Conservation (phyloP, 2,329 filamentous ascomycete genomes). For the Chaetomiaceae sp. region DNA sequence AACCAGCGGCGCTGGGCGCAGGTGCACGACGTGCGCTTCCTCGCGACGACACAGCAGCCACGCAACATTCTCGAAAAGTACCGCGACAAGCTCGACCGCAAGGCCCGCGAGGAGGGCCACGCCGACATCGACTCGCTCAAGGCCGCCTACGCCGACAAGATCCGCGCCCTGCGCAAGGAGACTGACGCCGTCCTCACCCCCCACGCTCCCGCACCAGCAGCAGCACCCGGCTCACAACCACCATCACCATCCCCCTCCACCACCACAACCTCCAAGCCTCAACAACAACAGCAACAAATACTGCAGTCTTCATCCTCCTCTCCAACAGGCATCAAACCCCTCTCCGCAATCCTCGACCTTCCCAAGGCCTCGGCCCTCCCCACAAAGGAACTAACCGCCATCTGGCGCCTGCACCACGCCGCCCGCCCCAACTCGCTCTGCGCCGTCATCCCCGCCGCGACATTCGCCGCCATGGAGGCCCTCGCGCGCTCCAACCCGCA, state of each 20-base stretch:
- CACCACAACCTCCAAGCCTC: slow-evolving; percentile 12
- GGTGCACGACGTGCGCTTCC: slow-evolving; percentile 86
- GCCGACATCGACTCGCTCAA: slow-evolving; percentile 71
- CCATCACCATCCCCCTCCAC: slow-evolving; percentile 16
- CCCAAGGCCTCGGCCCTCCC: slow-evolving; percentile 70
- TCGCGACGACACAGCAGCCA: slow-evolving; percentile 70
- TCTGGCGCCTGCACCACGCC: slow-evolving; percentile 89
- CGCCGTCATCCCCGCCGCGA: slow-evolving; percentile 69
- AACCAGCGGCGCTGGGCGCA: slow-evolving; percentile 82
- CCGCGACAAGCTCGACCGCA: slow-evolving; percentile 74
- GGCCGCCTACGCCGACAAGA: slow-evolving; percentile 80
- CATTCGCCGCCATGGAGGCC: slow-evolving; percentile 68
- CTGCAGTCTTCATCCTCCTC: slow-evolving; percentile 24
- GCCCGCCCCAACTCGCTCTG: slow-evolving; percentile 70
- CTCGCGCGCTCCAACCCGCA: slow-evolving; percentile 73
- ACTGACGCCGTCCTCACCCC: slow-evolving; percentile 50
- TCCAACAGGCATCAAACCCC: slow-evolving; percentile 39
- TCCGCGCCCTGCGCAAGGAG: slow-evolving; percentile 64
- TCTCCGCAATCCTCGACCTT: slow-evolving; percentile 64
- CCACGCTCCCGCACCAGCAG: slow-evolving; percentile 14
- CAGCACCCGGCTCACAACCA: slow-evolving; percentile 11
- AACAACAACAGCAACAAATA: slow-evolving; percentile 9
- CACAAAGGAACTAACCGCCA: slow-evolving; percentile 72
- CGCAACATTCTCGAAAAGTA: slow-evolving; percentile 77
- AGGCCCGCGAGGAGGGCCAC: slow-evolving; percentile 70